Base-by-base conservation (phyloP, 2,329 filamentous ascomycete species). In the Scedosporium boydii region DNA sequence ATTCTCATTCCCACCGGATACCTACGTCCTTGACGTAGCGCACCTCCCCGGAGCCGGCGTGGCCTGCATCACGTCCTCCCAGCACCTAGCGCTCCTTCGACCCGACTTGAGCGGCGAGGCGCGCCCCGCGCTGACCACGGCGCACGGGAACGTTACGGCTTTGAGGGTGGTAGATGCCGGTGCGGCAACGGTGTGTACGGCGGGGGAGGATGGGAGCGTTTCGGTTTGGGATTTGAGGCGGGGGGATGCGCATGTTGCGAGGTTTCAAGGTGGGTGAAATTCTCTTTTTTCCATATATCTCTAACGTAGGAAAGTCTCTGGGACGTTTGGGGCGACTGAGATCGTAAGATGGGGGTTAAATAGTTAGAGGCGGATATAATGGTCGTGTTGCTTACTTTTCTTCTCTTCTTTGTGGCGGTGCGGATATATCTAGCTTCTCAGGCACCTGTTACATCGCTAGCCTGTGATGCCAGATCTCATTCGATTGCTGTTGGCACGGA, bases 401-500 rank as follows among this genome's bases (percentile, higher is more conserved):
- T 14, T 60, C 5, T n/a, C 7, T 46, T 46, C 69, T 64, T 23
- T 10, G 10, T 34, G 18, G n/a, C 38, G 65, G 61, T 68, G 21
- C 59, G 60, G 55, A 26, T 3, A 26, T 3, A 26, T 41, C 57
- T 66, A 81, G 79, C 77, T n/a, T 77, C 74, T 61, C 67, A 74
- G 46, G 76, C 74, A 10, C 73, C 86, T 10, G 80, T 93, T 16
- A 77, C 88, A 12, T 87, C 89, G 14, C 75, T 93, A 58, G 87
- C 87, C 1, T 85, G 86, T 66, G 82, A 80, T 58, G 73, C 78
- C 9, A 69, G 74, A 10, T 81, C 80, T 14, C 82, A 86, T 67
- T 79, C 84, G 3, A 75, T 93, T 18, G 89, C 87, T 23, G 85
- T 86, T 6, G 90, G 90, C 38, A 91, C 89, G 1, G 90, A 93